Evolutionary conservation across 495 filamentous ascomycete genomes (phyloP).

Genomic region (Penicillium paxilli): DNA sequence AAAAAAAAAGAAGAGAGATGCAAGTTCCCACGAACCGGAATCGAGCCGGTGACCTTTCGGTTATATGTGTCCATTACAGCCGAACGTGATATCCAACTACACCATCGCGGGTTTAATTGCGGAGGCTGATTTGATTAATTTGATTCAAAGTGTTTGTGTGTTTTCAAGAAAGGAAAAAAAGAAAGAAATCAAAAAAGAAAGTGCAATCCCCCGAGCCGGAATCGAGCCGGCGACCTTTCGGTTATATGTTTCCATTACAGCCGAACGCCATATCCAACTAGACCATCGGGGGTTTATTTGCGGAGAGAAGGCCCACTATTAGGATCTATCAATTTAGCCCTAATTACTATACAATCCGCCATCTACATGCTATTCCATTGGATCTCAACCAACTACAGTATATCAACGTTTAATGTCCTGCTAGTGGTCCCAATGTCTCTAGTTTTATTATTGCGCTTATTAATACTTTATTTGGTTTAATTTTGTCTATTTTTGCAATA

Average conservation of each 20-base stretch:
- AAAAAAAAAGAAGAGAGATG: background rate
- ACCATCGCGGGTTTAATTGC: slow-evolving; percentile 1
- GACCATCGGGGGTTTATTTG: slow-evolving; percentile 1
- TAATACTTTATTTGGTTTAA: too few species aligned
- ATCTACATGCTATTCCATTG: too few species aligned
- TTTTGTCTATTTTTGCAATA: too few species aligned
- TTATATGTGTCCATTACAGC: slow-evolving; percentile 1
- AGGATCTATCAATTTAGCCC: too few species aligned
- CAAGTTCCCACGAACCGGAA: background rate
- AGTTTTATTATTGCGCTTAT: too few species aligned
- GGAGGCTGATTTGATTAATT: background rate
- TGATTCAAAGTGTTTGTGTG: background rate
- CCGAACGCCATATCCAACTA: slow-evolving; percentile 6
- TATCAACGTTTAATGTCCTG: too few species aligned
- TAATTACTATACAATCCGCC: too few species aligned
- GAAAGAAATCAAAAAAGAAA: background rate
- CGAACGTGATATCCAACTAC: slow-evolving; percentile 1
- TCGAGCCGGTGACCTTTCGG: slow-evolving; percentile 2
- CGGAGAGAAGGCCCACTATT: background rate
- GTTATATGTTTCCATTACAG: slow-evolving; percentile 9
- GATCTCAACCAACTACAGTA: too few species aligned
- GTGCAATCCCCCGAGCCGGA: slow-evolving; percentile 6
- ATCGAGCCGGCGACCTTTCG: slow-evolving; percentile 9
- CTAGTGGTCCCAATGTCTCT: too few species aligned
- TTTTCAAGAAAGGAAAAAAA: background rate